Percentiles rank a stretch among this genome's conserved stretches.
phyloP scores from a whole-genome alignment of 2,329 filamentous ascomycete species.

The Ophiosphaerella korrae region DNA sequence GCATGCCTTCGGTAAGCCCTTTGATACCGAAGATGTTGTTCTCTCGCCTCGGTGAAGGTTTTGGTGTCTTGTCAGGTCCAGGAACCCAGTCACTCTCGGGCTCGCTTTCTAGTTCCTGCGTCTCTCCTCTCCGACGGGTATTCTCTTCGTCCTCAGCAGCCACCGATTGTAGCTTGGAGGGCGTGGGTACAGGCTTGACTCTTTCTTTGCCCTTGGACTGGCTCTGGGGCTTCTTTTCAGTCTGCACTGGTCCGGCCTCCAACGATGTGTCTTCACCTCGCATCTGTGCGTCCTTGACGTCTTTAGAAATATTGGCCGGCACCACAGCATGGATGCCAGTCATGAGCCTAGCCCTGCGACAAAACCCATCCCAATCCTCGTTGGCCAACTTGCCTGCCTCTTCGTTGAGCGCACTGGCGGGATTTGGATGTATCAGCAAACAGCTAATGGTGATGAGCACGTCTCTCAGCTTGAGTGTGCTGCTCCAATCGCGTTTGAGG shows the following conservation, averaged over 20 bases:
- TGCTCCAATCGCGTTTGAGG: constrained; percentile 67
- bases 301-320: constrained; percentile 50
- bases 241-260: constrained; percentile 11
- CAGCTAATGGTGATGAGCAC: constrained; percentile 65
- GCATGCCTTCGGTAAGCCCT: constrained; percentile 28
- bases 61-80: constrained; percentile 27
- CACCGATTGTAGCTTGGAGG: constrained; percentile 24
- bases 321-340: constrained; percentile 65
- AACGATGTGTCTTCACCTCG: constrained; percentile 56
- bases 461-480: constrained; percentile 62
- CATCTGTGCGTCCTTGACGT: constrained; percentile 59
- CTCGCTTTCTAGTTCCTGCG: constrained; percentile 34
- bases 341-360: constrained; percentile 64
- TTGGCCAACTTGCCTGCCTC: constrained; percentile 62
- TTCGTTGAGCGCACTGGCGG: constrained; percentile 67
- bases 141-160: constrained; percentile 41
- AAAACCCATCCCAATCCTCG: constrained; percentile 64
- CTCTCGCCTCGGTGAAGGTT: constrained; percentile 14
- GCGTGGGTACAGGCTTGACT: constrained; percentile 20
- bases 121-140: constrained; percentile 22
- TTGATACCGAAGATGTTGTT: constrained; percentile 41
- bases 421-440: constrained; percentile 67
- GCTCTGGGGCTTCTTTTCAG: constrained; percentile 16
- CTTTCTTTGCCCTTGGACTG: constrained; percentile 31
- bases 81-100: constrained; percentile 47